These are phyloP conservation scores for Poteriospumella lacustris DNA, from an alignment of 108 stramenopile species.

Conservation along the genomic window DNA sequence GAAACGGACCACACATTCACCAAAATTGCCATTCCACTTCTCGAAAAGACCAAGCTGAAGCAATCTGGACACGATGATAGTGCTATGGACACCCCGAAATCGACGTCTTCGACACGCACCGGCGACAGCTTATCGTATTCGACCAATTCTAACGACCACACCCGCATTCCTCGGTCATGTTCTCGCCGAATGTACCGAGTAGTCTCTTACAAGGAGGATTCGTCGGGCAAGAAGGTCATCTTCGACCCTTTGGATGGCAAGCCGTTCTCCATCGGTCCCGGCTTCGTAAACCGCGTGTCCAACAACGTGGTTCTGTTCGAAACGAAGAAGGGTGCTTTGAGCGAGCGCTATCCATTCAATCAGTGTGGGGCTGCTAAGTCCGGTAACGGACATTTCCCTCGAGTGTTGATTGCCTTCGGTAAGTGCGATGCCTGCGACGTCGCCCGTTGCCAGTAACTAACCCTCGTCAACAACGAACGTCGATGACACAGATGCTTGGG, in stretches of 20 bases:
- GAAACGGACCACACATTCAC: neutral
- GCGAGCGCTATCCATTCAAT: neutral
- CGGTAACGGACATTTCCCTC: neutral
- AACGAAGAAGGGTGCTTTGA: neutral
- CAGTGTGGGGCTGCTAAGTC: neutral
- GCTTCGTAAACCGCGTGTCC: neutral
- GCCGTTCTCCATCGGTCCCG: neutral
- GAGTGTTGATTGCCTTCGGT: neutral
- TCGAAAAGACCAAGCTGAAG: neutral
- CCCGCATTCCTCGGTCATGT: neutral
- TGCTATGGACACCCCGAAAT: neutral
- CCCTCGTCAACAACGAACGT: too few relatives aligned
- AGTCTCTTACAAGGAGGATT: neutral
- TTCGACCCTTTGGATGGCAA: neutral
- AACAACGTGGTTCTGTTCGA: neutral
- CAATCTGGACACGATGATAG: neutral
- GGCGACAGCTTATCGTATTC: neutral
- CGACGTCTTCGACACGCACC: neutral
- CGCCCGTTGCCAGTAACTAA: too few relatives aligned
- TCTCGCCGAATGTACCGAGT: neutral
- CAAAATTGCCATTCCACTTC: neutral
- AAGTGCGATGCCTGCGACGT: neutral
- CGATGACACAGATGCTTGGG: neutral
- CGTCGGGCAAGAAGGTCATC: neutral
- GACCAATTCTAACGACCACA: neutral